phyloP scores from a whole-genome alignment of 495 filamentous ascomycete species.

The Niebla homalea region DNA sequence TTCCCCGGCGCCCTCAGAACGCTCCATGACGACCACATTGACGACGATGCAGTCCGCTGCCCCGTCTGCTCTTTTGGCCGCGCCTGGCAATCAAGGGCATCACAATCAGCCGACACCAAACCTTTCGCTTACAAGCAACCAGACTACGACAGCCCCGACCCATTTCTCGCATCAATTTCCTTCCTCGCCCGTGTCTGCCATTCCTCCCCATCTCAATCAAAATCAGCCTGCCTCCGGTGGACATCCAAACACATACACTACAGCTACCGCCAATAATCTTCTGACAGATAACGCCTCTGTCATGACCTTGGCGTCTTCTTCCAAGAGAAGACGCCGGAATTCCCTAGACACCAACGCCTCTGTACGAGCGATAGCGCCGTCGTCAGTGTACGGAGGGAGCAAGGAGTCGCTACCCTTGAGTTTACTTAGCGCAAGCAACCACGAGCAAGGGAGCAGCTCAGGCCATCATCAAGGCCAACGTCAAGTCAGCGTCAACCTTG shows the following conservation, averaged over 20 bases:
- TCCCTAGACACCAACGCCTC: conserved; percentile 94
- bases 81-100: conserved; percentile 21
- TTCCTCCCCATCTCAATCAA: conserved; percentile 58
- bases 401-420: conserved; percentile 78
- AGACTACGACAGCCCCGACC: conserved; percentile 10
- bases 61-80: conserved; percentile 47
- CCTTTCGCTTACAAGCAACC: conserved; percentile 20
- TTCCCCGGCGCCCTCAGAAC: conserved; percentile 81
- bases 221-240: conserved; percentile 34
- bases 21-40: conserved; percentile 84
- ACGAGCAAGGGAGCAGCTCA: conserved; percentile 36
- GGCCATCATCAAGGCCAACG: conserved; percentile 40
- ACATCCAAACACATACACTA: conserved; percentile 71
- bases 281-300: conserved; percentile 93
- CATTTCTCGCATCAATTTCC: conserved; percentile 93
- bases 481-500: conserved; percentile 46
- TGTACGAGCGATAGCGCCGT: conserved; percentile 81
- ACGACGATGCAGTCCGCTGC: conserved; percentile 89
- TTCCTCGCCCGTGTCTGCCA: conserved; percentile 56
- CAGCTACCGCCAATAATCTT: conserved; percentile 82
- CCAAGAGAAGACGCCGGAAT: conserved; percentile 74
- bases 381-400: conserved; percentile 82
- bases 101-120: conserved; percentile 26
- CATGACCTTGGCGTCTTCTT: conserved; percentile 89
- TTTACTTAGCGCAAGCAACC: conserved; percentile 68